Evolutionary conservation across 768 basidiomycete species (phyloP).

Genomic region (Termitomyces eurrhizus): DNA sequence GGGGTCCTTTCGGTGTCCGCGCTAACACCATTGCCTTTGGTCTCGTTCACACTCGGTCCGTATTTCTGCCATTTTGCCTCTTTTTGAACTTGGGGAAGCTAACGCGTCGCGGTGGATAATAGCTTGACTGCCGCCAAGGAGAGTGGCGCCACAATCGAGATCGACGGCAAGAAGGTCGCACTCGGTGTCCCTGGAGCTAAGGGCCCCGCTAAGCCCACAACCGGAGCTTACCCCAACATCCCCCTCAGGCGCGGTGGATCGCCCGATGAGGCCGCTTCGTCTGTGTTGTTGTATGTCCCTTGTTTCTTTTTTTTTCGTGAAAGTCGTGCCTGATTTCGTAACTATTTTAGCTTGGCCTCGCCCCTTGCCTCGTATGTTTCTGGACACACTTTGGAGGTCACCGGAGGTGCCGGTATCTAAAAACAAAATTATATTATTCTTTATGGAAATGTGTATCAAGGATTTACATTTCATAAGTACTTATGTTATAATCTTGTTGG

Average conservation of each 20-base stretch:
- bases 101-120: constrained; percentile 20
- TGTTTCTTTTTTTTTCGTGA: constrained; percentile 7
- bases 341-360: constrained; percentile 57
- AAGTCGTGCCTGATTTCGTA: background rate
- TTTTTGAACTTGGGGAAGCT: background rate
- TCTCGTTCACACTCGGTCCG: constrained; percentile 69
- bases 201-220: constrained; percentile 27
- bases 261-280: constrained; percentile 73
- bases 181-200: constrained; percentile 69
- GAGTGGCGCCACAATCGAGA: constrained; percentile 67
- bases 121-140: constrained; percentile 82
- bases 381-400: constrained; percentile 82
- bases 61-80: background rate
- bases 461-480: background rate
- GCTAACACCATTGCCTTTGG: constrained; percentile 82
- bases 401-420: constrained; percentile 76
- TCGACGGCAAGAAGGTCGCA: constrained; percentile 80
- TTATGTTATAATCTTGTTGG: background rate
- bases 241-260: constrained; percentile 68
- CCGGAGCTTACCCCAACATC: constrained; percentile 36
- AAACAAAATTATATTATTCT: background rate
- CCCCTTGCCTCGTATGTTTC: constrained; percentile 77
- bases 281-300: constrained; percentile 68
- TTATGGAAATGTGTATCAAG: background rate
- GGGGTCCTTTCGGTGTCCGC: constrained; percentile 79